Evolutionary conservation across 768 basidiomycete species (phyloP), one percentile per base, ranked within the genome.

Genomic region (Cantharellus anzutake): DNA sequence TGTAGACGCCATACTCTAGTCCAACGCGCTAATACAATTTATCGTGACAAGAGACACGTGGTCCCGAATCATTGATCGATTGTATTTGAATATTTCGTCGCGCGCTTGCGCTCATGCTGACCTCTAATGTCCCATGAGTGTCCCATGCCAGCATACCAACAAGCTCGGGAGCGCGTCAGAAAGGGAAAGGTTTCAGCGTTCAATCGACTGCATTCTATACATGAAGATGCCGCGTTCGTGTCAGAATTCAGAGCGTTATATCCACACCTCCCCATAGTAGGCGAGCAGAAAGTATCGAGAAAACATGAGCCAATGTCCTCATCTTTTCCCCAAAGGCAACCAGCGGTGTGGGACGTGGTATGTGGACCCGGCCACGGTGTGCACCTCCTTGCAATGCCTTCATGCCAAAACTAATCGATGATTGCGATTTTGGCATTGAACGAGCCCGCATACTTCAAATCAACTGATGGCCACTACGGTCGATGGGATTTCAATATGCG

Each of bases 301-400:
- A 16, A 42, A 35, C 4, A 42, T 41, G 5, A 44, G 34, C 7
- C 1, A 42, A 14, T 42, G 16, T 35, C 16, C 11, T 44, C 60
- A 16, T 51, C 51, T 62, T 20, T 42, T n/a, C 42, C 16, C 29
- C 41, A 38, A 55, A 86, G 90, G 94, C 2, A 98, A 98, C 68
- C 77, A 92, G 66, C 80, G 94, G 34, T 96, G 92, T 66, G 94
- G 94, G 2, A 84, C 84, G 4, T 98, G 93, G 93, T 97, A 96
- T 68, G 80, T 83, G 3, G 76, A 90, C 65, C 86, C 90, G 20
- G 61, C 65, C 4, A 76, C 82, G 39, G 59, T 60, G 59, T 51
- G 52, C 58, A 38, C 50, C 62, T 56, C 41, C 51, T 16, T n/a
- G 60, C 60, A 3, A 64, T 71, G 3, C 74, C 76, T 7, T 29